Percentiles rank a stretch among this genome's conserved stretches.
Evolutionary conservation across 1,284 basidiomycete species (phyloP).

Genomic region (Papiliotrema fonsecae): DNA sequence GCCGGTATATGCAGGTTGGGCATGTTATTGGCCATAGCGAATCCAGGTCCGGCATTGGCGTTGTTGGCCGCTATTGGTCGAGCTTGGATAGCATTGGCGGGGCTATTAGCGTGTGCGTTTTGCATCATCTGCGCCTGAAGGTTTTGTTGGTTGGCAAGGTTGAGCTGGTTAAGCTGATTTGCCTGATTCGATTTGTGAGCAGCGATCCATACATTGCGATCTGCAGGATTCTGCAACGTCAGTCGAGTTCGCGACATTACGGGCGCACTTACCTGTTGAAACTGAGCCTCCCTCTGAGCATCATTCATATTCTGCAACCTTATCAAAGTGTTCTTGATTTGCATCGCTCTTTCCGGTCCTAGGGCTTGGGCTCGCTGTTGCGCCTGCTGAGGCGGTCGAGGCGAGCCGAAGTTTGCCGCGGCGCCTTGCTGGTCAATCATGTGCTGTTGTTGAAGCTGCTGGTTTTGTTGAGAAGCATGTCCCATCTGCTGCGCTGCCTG

Average conservation of each 20-base stretch:
- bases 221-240: background rate
- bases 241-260: background rate
- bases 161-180: no score
- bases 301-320: slow-evolving; percentile 30
- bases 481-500: slow-evolving; percentile 9
- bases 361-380: slow-evolving; percentile 13
- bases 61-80: background rate
- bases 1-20: slow-evolving; percentile 36
- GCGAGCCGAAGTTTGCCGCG: slow-evolving; percentile 23
- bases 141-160: background rate
- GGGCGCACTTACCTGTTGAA: slow-evolving; percentile 25
- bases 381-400: slow-evolving; percentile 18
- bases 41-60: background rate
- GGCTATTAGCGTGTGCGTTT: background rate
- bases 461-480: slow-evolving; percentile 2
- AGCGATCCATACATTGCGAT: background rate
- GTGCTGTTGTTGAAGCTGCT: slow-evolving; percentile 5
- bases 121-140: background rate
- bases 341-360: background rate
- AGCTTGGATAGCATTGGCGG: no score
- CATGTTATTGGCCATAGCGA: slow-evolving; percentile 12
- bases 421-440: background rate
- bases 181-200: background rate
- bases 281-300: slow-evolving; percentile 27
- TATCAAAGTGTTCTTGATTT: slow-evolving; percentile 6